These are phyloP conservation scores for Boletus sensibilis DNA, from an alignment of 768 basidiomycete species.

Conservation along the genomic window DNA sequence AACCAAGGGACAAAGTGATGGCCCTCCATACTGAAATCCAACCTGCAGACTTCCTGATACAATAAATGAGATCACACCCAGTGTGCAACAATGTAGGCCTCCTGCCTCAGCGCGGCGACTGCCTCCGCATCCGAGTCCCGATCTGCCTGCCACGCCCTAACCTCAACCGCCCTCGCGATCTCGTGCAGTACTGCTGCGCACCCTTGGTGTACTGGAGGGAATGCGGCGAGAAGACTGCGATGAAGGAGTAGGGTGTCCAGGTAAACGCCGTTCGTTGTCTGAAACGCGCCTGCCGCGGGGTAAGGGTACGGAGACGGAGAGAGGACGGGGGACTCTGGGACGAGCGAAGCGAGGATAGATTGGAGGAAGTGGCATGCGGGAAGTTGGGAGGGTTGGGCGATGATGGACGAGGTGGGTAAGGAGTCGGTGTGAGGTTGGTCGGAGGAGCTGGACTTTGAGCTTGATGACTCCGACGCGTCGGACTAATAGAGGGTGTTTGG, in stretches of 20 bases:
- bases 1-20: neutral
- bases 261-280: constrained; percentile 71
- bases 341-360: constrained; percentile 56
- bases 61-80: constrained; percentile 16
- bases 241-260: constrained; percentile 78
- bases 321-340: constrained; percentile 37
- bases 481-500: constrained; percentile 31
- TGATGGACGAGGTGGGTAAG: constrained; percentile 17
- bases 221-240: constrained; percentile 64
- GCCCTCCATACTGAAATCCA: neutral
- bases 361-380: constrained; percentile 65
- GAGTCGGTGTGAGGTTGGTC: constrained; percentile 17
- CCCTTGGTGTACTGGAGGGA: constrained; percentile 58
- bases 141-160: constrained; percentile 66
- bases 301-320: constrained; percentile 34
- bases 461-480: constrained; percentile 47
- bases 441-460: constrained; percentile 41
- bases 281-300: constrained; percentile 31
- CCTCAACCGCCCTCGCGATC: constrained; percentile 62
- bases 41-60: constrained; percentile 6
- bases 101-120: constrained; percentile 63
- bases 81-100: constrained; percentile 56
- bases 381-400: constrained; percentile 11
- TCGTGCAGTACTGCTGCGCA: constrained; percentile 67
- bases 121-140: constrained; percentile 71